Evolutionary conservation across 176 grass and related monocot genomes (phyloP), one percentile per base, ranked within the genome.

Genomic region (Raddia guianensis): DNA sequence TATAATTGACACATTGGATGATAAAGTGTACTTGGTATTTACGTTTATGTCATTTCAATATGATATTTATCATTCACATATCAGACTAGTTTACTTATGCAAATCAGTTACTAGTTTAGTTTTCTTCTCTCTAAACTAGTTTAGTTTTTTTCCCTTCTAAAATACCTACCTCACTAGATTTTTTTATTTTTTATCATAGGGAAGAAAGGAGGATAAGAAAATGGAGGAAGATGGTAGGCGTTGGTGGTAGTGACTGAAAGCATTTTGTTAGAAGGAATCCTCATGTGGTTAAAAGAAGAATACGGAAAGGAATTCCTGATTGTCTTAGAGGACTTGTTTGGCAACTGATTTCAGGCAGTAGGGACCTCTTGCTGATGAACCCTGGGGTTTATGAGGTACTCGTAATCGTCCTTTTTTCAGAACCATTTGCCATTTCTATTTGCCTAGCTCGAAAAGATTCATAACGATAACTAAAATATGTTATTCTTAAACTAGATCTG

Each of bases 141-240:
- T 27, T 27, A 27, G 27, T 46, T 57, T 8, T 68, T 13, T 72
- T 65, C 49, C 72, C 53, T 66, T 27, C 27, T 27, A 27, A 75
- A 58, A 66, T 71, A 40, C 37, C 37, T 40, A 61, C 32, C 52
- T 82, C 47, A 45, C 71, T 52, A 2, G 33, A 12, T 7, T 49
- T 55, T 61, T 8, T 87, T 45, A 53, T 46, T 45, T 51, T 55
- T 82, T 67, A 76, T 16, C 66, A 10, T 59, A 99, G 96, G 63
- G 96, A 99, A 65, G 88, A 95, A 81, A 88, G 79, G 68, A 80
- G 86, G 70, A 95, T 99, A 88, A 92, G 84, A 68, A 99, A 99
- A 70, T 99, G 96, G 96, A 95, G 96, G 88, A 93, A 93, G 87
- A 99, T 99, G 92, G 93, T 99, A 81, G 96, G 96, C 35, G 85